These are phyloP conservation scores for Symbiotaphrina buchneri DNA, from an alignment of 495 filamentous ascomycete genomes.

Conservation along the genomic window DNA sequence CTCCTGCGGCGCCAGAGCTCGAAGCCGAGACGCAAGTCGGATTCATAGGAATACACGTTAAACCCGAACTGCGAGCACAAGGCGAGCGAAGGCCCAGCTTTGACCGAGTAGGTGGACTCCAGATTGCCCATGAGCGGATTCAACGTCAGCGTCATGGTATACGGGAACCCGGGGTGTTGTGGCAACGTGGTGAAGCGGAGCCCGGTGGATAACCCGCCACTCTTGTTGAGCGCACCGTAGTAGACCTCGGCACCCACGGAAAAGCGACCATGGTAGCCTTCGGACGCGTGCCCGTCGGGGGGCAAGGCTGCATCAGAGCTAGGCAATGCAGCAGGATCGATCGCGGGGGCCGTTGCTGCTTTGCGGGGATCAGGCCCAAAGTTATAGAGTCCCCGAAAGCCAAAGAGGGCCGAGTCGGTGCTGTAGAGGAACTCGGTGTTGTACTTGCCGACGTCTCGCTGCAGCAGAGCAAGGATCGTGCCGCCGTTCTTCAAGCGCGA, in stretches of 20 bases:
- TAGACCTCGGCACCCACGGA: slow-evolving; percentile 84
- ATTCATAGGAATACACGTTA: slow-evolving; percentile 96
- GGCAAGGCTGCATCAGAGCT: slow-evolving; percentile 15
- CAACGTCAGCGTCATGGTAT: slow-evolving; percentile 77
- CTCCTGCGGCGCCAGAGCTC: slow-evolving; percentile 59
- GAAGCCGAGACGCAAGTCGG: slow-evolving; percentile 69
- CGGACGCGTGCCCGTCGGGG: not conserved
- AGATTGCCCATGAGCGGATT: slow-evolving; percentile 88
- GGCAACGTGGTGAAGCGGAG: slow-evolving; percentile 80
- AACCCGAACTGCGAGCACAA: slow-evolving; percentile 86
- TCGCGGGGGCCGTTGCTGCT: slow-evolving; percentile 7
- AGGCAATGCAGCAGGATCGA: slow-evolving; percentile 3
- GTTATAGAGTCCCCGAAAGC: slow-evolving; percentile 78
- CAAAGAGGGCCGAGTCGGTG: slow-evolving; percentile 75
- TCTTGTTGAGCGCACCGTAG: slow-evolving; percentile 80
- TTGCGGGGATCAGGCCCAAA: slow-evolving; percentile 62
- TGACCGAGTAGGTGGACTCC: slow-evolving; percentile 72
- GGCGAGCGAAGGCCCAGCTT: slow-evolving; percentile 56
- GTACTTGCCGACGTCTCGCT: slow-evolving; percentile 76
- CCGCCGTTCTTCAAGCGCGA: slow-evolving; percentile 49
- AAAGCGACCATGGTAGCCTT: slow-evolving; percentile 24
- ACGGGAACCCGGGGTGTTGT: slow-evolving; percentile 63
- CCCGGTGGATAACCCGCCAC: slow-evolving; percentile 62
- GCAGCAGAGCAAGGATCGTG: slow-evolving; percentile 53
- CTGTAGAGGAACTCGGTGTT: slow-evolving; percentile 80